Base-by-base conservation (phyloP, 2,329 filamentous ascomycete genomes). In the Metarhizium humberi region DNA sequence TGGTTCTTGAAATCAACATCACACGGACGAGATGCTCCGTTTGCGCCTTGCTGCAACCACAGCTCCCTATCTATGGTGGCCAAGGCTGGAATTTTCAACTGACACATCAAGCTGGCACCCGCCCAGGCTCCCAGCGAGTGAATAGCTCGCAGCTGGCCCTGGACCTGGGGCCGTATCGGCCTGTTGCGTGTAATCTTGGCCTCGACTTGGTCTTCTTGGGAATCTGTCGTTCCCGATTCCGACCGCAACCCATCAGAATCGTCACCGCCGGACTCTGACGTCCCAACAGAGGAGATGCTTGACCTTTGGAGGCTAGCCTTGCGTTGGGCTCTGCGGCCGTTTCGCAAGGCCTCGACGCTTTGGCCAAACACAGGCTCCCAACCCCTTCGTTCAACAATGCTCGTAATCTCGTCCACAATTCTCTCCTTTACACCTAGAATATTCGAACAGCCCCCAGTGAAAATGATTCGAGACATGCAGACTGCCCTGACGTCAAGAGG, bases 401-500 rank as follows among this genome's bases (percentile, higher is more conserved):
- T 71, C 4, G 80, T 78, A 1, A 97, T 72, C 63, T 97, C 92
- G 55, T 87, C 80, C 36, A 96, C 71, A 42, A 96, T 78, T 30
- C 92, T 83, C 29, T 79, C 77, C 60, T 89, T 90, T 30, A 99
- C 73, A 1, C 94, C 94, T 0, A 92, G 80, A 8, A 96, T 84
- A 30, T 80, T 80, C 6, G 90, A 84, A 50, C 87, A 87, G 2
- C 90, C 90, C 36, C 94, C 94, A 0, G 86, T 87, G 64, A 99
- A 88, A 16, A 96, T 76, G 49, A 97, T 88, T 43, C 92, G 87
- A 1, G 91, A 85, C 84, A 96, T 94, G 69, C 92, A 96, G 4
- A 86, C 73, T 1, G 88, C 86, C 29, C 94, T 84, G 4, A 92
- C 84, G 69, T 99, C 94, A 4, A 92, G 73, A 0, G 91, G 88